Evolutionary conservation across 2,329 filamentous ascomycete species (phyloP), one percentile per base, ranked within the genome.

Genomic region (Ceratocystiopsis sp.): DNA sequence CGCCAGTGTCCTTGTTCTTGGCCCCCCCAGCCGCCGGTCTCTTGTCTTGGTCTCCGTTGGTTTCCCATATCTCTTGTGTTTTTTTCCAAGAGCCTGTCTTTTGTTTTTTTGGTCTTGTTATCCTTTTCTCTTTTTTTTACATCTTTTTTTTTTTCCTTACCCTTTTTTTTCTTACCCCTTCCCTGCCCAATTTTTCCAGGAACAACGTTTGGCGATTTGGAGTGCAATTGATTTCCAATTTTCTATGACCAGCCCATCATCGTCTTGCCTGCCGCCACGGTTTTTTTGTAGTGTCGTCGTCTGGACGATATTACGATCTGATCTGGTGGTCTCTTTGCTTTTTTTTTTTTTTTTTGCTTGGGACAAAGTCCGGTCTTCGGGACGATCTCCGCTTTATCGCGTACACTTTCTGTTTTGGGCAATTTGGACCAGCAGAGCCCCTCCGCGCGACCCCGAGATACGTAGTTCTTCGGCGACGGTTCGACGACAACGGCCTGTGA

Each of bases 141-240:
- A 42, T 17, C 43, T 46, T 46, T 25, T 46, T 41, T 25, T 34
- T 32, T 45, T 39, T 35, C 13, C 35, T 46, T 14, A 42, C 19
- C 11, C 41, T 38, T 34, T 41, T 37, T 44, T 45, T 44, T 17
- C 42, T 46, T 46, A 29, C 46, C 42, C 46, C 44, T 46, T 50
- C 50, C 43, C 44, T 49, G 50, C 46, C 46, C 42, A 46, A 40
- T 51, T 41, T 49, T 51, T 17, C 38, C 53, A 66, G 65, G 63
- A 64, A 64, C 55, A 60, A 49, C 47, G 51, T 64, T 64, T 63
- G 65, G 65, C 65, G 64, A 67, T 61, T 51, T 61, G 65, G 64
- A 63, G 64, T 67, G 64, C 58, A 64, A 62, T 64, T 62, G 54
- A 60, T 40, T 45, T 48, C 42, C 37, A 40, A 40, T 45, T 44